phyloP scores from a whole-genome alignment of 345 rosid species.

The Boechera divaricarpa region DNA sequence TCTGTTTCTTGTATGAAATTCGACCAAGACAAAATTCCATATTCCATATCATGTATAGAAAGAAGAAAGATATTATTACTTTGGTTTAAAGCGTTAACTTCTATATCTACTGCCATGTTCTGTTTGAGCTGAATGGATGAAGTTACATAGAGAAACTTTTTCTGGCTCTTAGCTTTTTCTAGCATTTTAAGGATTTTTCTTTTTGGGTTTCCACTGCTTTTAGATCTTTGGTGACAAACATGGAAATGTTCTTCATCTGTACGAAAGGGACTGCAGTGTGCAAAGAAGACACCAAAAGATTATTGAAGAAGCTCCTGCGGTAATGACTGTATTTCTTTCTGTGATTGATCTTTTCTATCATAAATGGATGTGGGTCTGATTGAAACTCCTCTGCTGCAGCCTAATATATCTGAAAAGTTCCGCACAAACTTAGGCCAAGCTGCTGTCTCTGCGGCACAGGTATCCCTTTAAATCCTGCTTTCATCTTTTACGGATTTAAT shows the following conservation, averaged over 20 bases:
- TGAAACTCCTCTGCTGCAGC: conserved; percentile 62
- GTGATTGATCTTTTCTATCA: conserved; percentile 22
- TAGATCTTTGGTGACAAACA: conserved; percentile 89
- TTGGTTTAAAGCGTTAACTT: neutral
- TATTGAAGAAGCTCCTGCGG: conserved; percentile 99
- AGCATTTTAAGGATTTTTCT: conserved; percentile 25
- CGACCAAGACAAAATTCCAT: conserved; percentile 67
- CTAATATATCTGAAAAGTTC: conserved; percentile 72
- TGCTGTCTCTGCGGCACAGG: conserved; percentile 95
- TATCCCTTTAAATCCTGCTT: conserved; percentile 41
- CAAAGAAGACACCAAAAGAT: conserved; percentile 99
- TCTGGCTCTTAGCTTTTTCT: conserved; percentile 24
- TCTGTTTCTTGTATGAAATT: conserved; percentile 15
- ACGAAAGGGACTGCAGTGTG: conserved; percentile 95
- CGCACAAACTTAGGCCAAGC: conserved; percentile 78
- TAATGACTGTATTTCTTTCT: conserved; percentile 51
- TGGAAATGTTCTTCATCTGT: conserved; percentile 78
- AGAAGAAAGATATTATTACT: neutral
- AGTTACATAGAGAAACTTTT: conserved; percentile 13
- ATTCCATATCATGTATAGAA: conserved; percentile 22
- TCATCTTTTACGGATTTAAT: neutral
- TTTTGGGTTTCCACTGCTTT: conserved; percentile 25
- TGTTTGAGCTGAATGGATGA: conserved; percentile 3
- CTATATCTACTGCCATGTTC: neutral
- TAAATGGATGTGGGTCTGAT: conserved; percentile 37